Evolutionary conservation across 192 early-diverging fungal species (phyloP), one percentile per base, ranked within the genome.

Genomic region (Linnemannia exigua): DNA sequence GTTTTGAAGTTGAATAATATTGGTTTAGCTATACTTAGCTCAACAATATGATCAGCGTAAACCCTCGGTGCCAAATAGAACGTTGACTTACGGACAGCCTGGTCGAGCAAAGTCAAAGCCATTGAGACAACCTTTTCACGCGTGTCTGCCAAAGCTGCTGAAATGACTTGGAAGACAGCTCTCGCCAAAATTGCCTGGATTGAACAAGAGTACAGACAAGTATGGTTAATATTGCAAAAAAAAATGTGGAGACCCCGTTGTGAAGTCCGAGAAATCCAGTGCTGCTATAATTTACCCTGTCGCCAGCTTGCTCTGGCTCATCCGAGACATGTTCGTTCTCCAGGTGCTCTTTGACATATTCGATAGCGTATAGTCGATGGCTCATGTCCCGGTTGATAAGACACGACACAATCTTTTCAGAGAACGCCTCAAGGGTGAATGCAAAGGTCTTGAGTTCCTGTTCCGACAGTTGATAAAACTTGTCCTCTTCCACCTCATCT

Each of bases 311-410:
- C 33, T 85, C 83, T 7, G 31, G 58, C 7, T 85, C 83, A 16
- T 85, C 73, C 58, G 71, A 44, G 44, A 77, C 28, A 73, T 87
- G 58, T 37, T 85, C 70, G 25, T 87, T 77, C 77, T 91, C 84
- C n/a, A 91, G 50, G 35, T 88, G 67, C 50, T 87, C 75, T 25
- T 76, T 87, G 47, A 92, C 78, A 75, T 94, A 83, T 20, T 83
- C 82, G 33, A 94, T 37, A 46, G 93, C 93, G 46, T 87, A 87
- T 44, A 93, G 88, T 33, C 91, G 87, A 28, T 93, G 83, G 14
- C 78, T 67, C 69, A 92, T 90, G 37, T 94, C 89, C 1, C 87
- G 79, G 25, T 87, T 90, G 16, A 92, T 50, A 19, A 94, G 70
- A 61, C 90, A 92, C 19, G 82, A 79, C 15, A 94, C 72, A 46